Base-by-base conservation (phyloP, 2,329 filamentous ascomycete genomes). In the Myriosclerotinia curreyana region DNA sequence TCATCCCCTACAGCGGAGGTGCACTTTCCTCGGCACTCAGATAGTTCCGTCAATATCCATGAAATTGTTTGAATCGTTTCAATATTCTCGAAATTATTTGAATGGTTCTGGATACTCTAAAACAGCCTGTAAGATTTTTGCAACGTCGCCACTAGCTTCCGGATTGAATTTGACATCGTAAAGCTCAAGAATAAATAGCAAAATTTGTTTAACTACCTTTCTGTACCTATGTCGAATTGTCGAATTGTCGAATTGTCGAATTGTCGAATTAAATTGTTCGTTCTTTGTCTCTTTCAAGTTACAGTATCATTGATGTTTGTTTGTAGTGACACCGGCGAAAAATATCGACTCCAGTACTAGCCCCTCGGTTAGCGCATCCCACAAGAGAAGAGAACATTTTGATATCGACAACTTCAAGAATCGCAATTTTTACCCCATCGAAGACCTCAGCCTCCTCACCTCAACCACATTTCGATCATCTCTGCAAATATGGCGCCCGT, bases 401-500 rank as follows among this genome's bases (percentile, higher is more conserved):
- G 61, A 63, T 42, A 42, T 49, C 44, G 36, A 64, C 54, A 64
- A 59, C 61, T 51, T 64, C 61, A 64, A 64, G 54, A 59, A 64
- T 64, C 53, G 61, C 44, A 64, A 51, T 64, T 64, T 64, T 50
- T 64, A 46, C 61, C 55, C 36, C 54, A 50, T 51, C 54, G 61
- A 64, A 50, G 52, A 51, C 61, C 53, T 46, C 53, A 59, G 48
- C 61, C 50, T 59, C 44, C 52, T 25, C 61, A 22, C 54, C 46
- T 42, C 61, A 59, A 59, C 61, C 54, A 59, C 61, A 36, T 64
- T 42, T 64, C 54, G 52, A 59, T 64, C 52, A 59, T 48, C 28
- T 49, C 54, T 46, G 31, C 68, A 64, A 65, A 60, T 22, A 73
- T 72, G 71, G 71, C 71, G 64, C 67, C 66, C 54, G 53, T 66